Conservation (phyloP, 202 grass and related monocot genomes). For the Setaria viridis region DNA sequence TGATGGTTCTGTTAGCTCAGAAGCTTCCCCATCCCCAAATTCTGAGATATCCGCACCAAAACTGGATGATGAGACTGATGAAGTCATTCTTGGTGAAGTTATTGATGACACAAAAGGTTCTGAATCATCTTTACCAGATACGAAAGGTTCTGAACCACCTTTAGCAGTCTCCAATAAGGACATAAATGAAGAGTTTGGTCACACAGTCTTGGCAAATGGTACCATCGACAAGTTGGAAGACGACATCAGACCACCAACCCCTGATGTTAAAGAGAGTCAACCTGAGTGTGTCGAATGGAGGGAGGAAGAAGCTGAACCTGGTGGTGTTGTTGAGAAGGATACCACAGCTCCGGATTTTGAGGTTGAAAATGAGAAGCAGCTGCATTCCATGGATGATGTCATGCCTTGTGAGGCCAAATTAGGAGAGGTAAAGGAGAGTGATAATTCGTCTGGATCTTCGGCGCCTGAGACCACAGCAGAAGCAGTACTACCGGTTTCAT, state of each 20-base stretch:
- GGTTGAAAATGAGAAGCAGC: constrained; percentile 30
- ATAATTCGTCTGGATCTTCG: constrained; percentile 16
- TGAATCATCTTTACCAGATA: constrained; percentile 15
- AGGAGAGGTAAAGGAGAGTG: constrained; percentile 41
- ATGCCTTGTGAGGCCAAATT: constrained; percentile 9
- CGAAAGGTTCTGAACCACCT: constrained; percentile 37
- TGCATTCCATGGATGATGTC: constrained; percentile 36
- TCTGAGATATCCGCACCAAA: constrained; percentile 42
- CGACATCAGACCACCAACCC: constrained; percentile 53
- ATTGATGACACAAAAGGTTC: constrained; percentile 43
- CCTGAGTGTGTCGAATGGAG: constrained; percentile 56
- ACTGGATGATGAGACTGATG: constrained; percentile 46
- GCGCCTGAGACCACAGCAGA: constrained; percentile 18
- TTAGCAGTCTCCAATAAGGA: constrained; percentile 18
- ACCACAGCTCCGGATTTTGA: constrained; percentile 27
- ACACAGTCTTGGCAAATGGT: constrained; percentile 32
- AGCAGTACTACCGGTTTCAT: constrained; percentile 21
- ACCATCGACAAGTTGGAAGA: constrained; percentile 40
- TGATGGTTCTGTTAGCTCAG: constrained; percentile 43
- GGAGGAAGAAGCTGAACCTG: constrained; percentile 53
- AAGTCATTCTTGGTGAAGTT: constrained; percentile 55
- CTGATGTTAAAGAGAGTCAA: constrained; percentile 55
- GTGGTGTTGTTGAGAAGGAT: constrained; percentile 39
- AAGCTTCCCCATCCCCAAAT: constrained; percentile 64
- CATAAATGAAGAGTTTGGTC: constrained; percentile 30